Evolutionary conservation across 2,329 filamentous ascomycete genomes (phyloP), one percentile per base, ranked within the genome.

Genomic region (Trichoderma polysporum): DNA sequence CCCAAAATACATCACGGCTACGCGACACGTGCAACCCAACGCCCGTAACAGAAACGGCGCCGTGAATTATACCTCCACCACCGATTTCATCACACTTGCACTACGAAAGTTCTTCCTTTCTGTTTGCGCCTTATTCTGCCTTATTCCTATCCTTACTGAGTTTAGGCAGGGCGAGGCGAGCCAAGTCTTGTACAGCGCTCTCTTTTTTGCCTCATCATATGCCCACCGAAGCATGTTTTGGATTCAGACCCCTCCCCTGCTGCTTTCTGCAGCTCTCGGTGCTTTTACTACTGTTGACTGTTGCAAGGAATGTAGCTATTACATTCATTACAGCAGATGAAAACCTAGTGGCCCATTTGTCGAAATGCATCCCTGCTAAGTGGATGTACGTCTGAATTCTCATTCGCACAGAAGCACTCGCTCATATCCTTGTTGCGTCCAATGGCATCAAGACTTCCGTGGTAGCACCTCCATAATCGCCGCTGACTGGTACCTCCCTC

Each of bases 341-440:
- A 19, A 22, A 8, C 22, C 22, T 45, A n/a, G 41, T 45, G 41
- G 22, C 45, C 39, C 29, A 60, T 49, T 33, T 27, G 41, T 17
- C 49, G 57, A 22, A 47, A 41, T 35, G 47, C 47, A 63, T 45
- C 60, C 60, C 37, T 63, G 60, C 35, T 3, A 15, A 25, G 35
- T 35, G 35, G 35, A 41, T 50, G 17, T 31, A 4, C 25, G 15
- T 53, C 25, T 25, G 47, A 39, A 53, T 41, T n/a, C 60, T 25
- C 33, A 61, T 61, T 52, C 58, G 58, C 25, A 61, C 58, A 31
- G 58, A 61, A 61, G 31, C 47, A 27, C 17, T 17, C 27, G 17
- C 15, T 33, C 13, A 33, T 19, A 2, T 4, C n/a, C 8, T 4
- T 45, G 41, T 10, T 22, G 41, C n/a, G n/a, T 22, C 41, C 41